Evolutionary conservation across 2,329 filamentous ascomycete genomes (phyloP), one percentile per base, ranked within the genome.

Genomic region (Phialophora chinensis): DNA sequence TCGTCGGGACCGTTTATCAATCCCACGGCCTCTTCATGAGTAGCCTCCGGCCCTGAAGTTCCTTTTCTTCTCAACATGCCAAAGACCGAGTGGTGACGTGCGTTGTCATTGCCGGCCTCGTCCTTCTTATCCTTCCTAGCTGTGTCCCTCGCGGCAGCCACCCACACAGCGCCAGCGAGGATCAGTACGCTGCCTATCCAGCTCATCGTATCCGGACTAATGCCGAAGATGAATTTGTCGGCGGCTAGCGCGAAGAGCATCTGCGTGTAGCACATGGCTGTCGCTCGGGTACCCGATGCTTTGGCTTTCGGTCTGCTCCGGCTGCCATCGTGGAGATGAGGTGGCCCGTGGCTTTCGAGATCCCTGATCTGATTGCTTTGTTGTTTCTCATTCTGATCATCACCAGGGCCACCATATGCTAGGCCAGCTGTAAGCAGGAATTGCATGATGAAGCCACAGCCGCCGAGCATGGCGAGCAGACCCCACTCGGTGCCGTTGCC

Each of bases 391-490:
- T 44, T 10, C 14, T 53, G 17, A 38, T 62, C 25, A 58, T 54
- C n/a, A 2, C 80, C 80, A 0, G 84, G 85, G 68, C 89, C 90
- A 73, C 93, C 90, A 67, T 89, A 87, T 27, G 90, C 83, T 56
- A 97, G 79, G 0, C 92, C 92, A 0, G 87, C 85, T 0, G 93
- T 95, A 20, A 96, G 81, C n/a, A 96, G 83, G 71, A 92, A 92
- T 84, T 97, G 93, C 86, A 94, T 90, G 25, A 90, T 76, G 74
- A 97, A 94, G 0, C 93, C 93, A 70, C 89, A 89, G 0, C 87
- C 74, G 0, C 91, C 91, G 3, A 96, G 80, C 44, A 89, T 85
- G 0, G 88, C 62, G 17, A 97, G 79, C 47, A 93, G 83, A 0
- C 80, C 76, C 89, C 91, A 94, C 74, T 93, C 82, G 1, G 82